Evolutionary conservation across 2,329 filamentous ascomycete genomes (phyloP).

Genomic region (Fusarium buxicola): DNA sequence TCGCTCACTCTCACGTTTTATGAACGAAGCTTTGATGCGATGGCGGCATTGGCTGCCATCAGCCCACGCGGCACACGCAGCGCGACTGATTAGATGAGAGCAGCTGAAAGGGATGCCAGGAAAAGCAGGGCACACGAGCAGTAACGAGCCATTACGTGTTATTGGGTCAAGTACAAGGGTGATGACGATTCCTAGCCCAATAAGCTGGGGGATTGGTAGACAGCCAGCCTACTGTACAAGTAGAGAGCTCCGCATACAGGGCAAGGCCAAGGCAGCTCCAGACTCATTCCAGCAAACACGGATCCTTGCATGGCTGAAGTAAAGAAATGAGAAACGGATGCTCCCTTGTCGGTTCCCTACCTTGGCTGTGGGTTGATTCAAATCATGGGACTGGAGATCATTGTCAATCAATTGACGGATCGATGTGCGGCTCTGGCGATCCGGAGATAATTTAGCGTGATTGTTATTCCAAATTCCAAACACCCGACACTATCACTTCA

Average conservation of each 20-base stretch:
- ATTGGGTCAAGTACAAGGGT: slow-evolving; percentile 13
- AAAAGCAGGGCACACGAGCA: slow-evolving; percentile 29
- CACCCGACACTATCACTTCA: slow-evolving; percentile 1
- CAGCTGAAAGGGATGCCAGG: slow-evolving; percentile 8
- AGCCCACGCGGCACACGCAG: slow-evolving; percentile 21
- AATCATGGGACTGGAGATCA: slow-evolving; percentile 37
- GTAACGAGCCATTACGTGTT: slow-evolving; percentile 34
- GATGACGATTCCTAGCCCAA: slow-evolving; percentile 31
- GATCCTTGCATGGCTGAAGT: slow-evolving; percentile 33
- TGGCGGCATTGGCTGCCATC: slow-evolving; percentile 33
- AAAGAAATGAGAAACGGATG: slow-evolving; percentile 12
- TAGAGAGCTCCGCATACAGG: too few relatives aligned
- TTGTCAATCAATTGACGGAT: slow-evolving; percentile 20
- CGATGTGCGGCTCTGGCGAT: slow-evolving; percentile 16
- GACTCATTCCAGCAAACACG: slow-evolving; percentile 37
- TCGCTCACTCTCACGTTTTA: slow-evolving; percentile 33
- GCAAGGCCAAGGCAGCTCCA: slow-evolving; percentile 15
- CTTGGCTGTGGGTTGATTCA: slow-evolving; percentile 6
- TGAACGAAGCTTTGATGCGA: slow-evolving; percentile 34
- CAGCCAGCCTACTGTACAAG: too few relatives aligned
- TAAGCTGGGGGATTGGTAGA: slow-evolving; percentile 18
- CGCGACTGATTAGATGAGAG: slow-evolving; percentile 10
- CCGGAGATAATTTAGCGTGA: slow-evolving; percentile 21
- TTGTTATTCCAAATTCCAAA: slow-evolving; percentile 12
- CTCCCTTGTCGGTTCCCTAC: slow-evolving; percentile 26